Evolutionary conservation across 1,284 basidiomycete genomes (phyloP).

Genomic region (Melampsora americana): DNA sequence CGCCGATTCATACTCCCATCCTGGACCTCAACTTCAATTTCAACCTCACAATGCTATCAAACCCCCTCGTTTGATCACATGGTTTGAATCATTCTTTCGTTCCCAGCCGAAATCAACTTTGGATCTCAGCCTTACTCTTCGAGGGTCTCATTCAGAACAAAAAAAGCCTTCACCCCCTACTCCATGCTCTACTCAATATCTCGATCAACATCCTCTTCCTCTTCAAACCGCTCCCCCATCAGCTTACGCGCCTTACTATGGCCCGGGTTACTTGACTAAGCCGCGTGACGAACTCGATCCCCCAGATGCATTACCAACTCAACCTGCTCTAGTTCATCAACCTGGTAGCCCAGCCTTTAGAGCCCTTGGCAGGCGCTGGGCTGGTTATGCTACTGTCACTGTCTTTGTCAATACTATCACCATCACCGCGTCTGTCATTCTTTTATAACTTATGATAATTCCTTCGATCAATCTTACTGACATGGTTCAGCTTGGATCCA

Average conservation of each 20-base stretch:
- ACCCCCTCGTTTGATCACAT: too few species aligned
- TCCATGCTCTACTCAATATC: not conserved
- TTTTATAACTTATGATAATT: not conserved
- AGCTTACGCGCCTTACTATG: not conserved
- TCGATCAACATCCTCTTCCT: not conserved
- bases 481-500: not conserved
- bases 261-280: too few species aligned
- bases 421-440: conserved; percentile 21
- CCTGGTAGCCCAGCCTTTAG: too few species aligned
- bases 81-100: too few species aligned
- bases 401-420: conserved; percentile 38
- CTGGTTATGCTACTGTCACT: conserved; percentile 29
- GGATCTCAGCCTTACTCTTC: too few species aligned
- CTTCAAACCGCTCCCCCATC: not conserved
- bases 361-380: conserved; percentile 22
- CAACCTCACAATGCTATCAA: too few species aligned
- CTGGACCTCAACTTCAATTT: too few species aligned
- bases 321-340: conserved; percentile 2
- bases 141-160: too few species aligned
- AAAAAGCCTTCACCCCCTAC: too few species aligned
- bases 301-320: not conserved
- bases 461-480: not conserved
- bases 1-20: too few species aligned
- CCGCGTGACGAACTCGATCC: not conserved
- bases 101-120: too few species aligned